Conservation (phyloP, 2,329 filamentous ascomycete species). For the Macrophomina pseudophaseolina region DNA sequence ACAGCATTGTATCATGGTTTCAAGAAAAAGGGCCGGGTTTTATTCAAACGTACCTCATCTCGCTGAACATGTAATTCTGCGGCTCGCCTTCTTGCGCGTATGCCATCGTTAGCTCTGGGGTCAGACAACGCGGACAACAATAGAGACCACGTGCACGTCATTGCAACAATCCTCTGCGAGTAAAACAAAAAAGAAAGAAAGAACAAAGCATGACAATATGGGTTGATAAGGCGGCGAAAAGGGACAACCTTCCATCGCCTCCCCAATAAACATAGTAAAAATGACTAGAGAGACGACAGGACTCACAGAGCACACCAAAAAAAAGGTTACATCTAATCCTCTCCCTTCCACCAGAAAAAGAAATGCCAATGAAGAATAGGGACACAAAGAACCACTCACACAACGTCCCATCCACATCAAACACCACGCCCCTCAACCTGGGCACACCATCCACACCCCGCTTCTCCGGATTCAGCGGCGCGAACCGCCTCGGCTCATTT, state of each 20-base stretch:
- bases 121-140: no score
- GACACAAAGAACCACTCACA: constrained; percentile 62
- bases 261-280: no score
- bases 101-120: no score
- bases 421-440: constrained; percentile 67
- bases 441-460: constrained; percentile 45
- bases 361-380: neutral
- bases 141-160: no score
- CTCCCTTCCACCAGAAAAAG: neutral
- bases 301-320: neutral
- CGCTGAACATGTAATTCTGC: constrained; percentile 92
- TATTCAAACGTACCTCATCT: constrained; percentile 69
- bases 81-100: constrained; percentile 66
- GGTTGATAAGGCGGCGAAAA: no score
- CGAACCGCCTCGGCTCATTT: constrained; percentile 51
- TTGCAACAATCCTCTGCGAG: no score
- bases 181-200: neutral
- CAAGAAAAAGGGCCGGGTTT: neutral
- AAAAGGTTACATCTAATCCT: neutral
- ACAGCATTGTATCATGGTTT: no score
- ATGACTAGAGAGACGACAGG: no score
- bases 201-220: neutral
- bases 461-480: constrained; percentile 51
- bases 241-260: no score
- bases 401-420: constrained; percentile 94